These are phyloP conservation scores for Knoxia roxburghii DNA, from an alignment of 257 asterid genomes.

Conservation along the genomic window DNA sequence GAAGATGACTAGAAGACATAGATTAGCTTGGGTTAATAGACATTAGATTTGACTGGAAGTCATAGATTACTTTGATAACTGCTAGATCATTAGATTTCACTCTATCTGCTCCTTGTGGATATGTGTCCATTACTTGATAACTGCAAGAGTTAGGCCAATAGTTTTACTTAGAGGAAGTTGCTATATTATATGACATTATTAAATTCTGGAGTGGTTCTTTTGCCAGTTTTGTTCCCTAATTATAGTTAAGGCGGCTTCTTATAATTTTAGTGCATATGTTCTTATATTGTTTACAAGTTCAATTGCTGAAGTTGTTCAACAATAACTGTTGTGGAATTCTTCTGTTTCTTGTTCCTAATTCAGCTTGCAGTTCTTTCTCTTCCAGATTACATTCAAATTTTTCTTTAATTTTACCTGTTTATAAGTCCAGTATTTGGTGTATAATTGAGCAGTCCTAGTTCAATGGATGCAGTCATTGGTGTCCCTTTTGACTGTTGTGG, in stretches of 20 bases:
- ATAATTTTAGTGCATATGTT: not conserved
- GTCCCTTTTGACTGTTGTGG: not conserved
- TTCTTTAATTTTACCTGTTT: not conserved
- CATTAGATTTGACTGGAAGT: no score
- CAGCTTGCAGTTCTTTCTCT: not conserved
- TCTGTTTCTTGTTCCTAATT: not conserved
- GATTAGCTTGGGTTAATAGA: no score
- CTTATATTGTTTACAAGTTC: not conserved
- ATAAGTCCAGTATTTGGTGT: not conserved
- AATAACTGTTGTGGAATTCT: not conserved
- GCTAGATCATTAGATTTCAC: no score
- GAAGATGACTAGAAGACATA: no score
- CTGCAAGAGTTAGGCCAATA: conserved; percentile 47
- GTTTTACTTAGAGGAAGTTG: conserved; percentile 40
- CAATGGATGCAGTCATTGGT: not conserved
- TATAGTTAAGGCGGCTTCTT: conserved; percentile 5
- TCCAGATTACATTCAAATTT: not conserved
- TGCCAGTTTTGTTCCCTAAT: conserved; percentile 3
- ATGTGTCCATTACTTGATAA: conserved; percentile 45
- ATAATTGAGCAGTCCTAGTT: not conserved
- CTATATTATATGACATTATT: conserved; percentile 52
- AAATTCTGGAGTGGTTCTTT: conserved; percentile 14
- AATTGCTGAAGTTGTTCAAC: not conserved
- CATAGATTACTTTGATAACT: no score
- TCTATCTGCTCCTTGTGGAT: conserved; percentile 77